phyloP scores from a whole-genome alignment of 2,329 filamentous ascomycete species.

The Pseudocercospora ulei region DNA sequence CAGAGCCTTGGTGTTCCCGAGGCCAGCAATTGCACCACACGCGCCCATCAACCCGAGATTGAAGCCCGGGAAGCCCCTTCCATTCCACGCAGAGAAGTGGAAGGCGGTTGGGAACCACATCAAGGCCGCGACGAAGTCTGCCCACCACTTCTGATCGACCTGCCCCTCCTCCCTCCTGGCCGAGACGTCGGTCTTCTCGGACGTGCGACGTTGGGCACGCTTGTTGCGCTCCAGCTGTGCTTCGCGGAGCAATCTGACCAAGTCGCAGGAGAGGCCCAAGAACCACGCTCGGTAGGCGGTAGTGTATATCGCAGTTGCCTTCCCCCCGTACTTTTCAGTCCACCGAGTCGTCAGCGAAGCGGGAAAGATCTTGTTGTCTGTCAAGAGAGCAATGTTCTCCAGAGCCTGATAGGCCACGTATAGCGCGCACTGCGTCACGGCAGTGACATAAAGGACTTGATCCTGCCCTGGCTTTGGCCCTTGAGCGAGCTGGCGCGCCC shows the following conservation, averaged over 20 bases:
- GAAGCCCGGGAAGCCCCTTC: constrained; percentile 38
- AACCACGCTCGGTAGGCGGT: constrained; percentile 40
- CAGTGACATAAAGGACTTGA: constrained; percentile 37
- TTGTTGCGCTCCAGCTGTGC: constrained; percentile 37
- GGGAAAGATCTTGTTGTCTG: constrained; percentile 37
- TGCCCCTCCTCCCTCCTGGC: constrained; percentile 34
- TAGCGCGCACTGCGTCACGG: constrained; percentile 36
- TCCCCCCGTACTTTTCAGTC: constrained; percentile 29
- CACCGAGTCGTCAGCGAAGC: constrained; percentile 33
- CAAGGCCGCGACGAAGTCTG: constrained; percentile 37
- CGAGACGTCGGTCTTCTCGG: constrained; percentile 22
- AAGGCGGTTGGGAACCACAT: constrained; percentile 40
- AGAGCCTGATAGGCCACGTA: constrained; percentile 40
- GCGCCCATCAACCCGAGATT: constrained; percentile 40
- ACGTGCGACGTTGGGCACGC: constrained; percentile 26
- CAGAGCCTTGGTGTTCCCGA: constrained; percentile 30
- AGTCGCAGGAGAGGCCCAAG: constrained; percentile 39
- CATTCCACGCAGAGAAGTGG: constrained; percentile 35
- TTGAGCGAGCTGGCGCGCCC: constrained; percentile 37
- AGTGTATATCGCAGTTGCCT: constrained; percentile 36
- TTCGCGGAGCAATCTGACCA: constrained; percentile 37
- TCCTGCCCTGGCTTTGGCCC: constrained; percentile 39
- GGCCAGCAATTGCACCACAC: constrained; percentile 37
- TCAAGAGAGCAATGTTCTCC: constrained; percentile 40
- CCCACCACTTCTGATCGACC: constrained; percentile 39